Evolutionary conservation across 1,139 yeast species (phyloP), one percentile per base, ranked within the genome.

Genomic region (Geotrichum reessii): DNA sequence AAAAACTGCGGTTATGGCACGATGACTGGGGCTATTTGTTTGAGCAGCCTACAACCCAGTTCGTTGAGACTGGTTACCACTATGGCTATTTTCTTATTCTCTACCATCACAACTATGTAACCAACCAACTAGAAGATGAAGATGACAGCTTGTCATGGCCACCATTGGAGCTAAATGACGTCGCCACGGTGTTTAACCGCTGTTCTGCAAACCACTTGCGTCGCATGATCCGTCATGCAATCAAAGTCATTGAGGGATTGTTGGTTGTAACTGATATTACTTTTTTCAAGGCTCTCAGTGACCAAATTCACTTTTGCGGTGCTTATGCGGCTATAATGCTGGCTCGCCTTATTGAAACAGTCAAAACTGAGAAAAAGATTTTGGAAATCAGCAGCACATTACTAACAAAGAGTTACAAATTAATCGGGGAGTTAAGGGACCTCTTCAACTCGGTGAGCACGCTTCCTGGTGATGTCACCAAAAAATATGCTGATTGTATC

Each of bases 11-110:
- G 31, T 66, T 70, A 5, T 88, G 95, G 95, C 76, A 80, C 61
- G 81, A 80, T 2, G 86, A 83, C 67, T 88, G 95, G 95, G 83
- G 79, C 54, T 83, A 84, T 65, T 71, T 87, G 22, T 83, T 87
- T 67, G 81, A 80, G 56, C 93, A 87, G 68, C 89, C 93, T 0
- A 83, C 86, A 1, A 77, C 86, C 50, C 95, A 88, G 67, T 87
- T 87, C 72, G 87, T 87, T 8, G 93, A 86, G 66, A 81, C 86
- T 59, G 85, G 86, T 56, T 86, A 83, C 68, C 83, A 86, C 69
- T 86, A 85, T 64, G 82, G 86, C 57, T 78, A 81, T 60, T 74
- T 86, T 58, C 72, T 84, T 61, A 79, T 85, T 0, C 71, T 74
- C 42, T 76, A 76, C 62, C 74, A 70, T 61, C 69, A 72, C 70